Percentiles rank a stretch among this genome's conserved stretches.
These are phyloP conservation scores for Gaeumannomyces sp. DNA, from an alignment of 2,329 filamentous ascomycete genomes.

Conservation along the genomic window DNA sequence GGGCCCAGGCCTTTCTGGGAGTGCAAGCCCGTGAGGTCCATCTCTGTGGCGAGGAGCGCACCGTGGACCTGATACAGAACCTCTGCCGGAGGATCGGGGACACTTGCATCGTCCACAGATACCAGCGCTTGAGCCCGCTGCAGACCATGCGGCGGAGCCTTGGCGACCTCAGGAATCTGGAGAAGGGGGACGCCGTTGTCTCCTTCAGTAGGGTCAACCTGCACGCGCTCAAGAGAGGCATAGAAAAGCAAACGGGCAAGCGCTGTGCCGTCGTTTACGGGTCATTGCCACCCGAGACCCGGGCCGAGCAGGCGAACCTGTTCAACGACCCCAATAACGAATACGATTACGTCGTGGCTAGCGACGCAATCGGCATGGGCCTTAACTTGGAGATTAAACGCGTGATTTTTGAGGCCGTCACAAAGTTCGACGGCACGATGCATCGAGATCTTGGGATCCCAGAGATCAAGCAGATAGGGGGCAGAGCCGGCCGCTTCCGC, in stretches of 20 bases:
- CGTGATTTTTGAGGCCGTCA: constrained; percentile 74
- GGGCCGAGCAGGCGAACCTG: constrained; percentile 80
- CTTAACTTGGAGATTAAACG: constrained; percentile 89
- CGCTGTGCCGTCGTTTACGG: constrained; percentile 93
- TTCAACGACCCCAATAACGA: constrained; percentile 97
- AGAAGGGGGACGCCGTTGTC: constrained; percentile 88
- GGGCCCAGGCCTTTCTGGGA: constrained; percentile 86
- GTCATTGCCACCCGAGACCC: constrained; percentile 82
- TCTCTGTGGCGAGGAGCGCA: constrained; percentile 83
- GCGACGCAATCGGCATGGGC: constrained; percentile 85
- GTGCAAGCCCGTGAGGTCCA: constrained; percentile 85
- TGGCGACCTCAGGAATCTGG: constrained; percentile 54
- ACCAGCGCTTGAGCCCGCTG: constrained; percentile 76
- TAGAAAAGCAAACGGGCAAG: constrained; percentile 69
- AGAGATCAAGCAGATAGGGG: constrained; percentile 91
- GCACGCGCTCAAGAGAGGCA: constrained; percentile 69
- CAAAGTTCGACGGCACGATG: constrained; percentile 62
- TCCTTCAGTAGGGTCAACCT: constrained; percentile 78
- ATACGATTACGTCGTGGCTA: constrained; percentile 85
- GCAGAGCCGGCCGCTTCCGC: constrained; percentile 81
- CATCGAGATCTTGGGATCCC: constrained; percentile 58
- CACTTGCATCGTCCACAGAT: constrained; percentile 71
- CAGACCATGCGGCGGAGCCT: constrained; percentile 60
- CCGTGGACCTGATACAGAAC: constrained; percentile 70
- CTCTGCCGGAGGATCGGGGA: constrained; percentile 78